Base-by-base conservation (phyloP, 1,284 basidiomycete genomes). In the Pterulicium gracile region DNA sequence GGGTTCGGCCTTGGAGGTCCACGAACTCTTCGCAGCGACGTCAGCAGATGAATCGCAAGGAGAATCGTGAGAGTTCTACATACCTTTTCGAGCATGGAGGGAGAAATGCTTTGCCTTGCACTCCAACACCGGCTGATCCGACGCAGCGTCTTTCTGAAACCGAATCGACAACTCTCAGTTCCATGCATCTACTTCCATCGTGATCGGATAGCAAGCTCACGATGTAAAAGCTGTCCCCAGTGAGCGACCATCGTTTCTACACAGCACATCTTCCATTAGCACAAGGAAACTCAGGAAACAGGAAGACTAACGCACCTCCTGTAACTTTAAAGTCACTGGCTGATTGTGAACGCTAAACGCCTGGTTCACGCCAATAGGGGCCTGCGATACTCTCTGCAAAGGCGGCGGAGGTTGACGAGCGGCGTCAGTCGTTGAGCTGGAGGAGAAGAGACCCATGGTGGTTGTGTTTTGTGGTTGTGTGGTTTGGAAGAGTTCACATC, bases 1-100 rank as follows among this genome's bases (percentile, higher is more conserved):
- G 45, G 19, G 41, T 24, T 20, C 44, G 45, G 32, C 50, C 50
- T 17, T 42, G 39, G 13, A 41, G 18, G 34, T 51, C 50, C 13
- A 12, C 7, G 34, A 50, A 50, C 34, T 47, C 49, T 50, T 10
- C 27, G 27, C 7, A 10, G n/a, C n/a, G n/a, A n/a, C n/a, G n/a
- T n/a, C n/a, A n/a, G n/a, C n/a, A n/a, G n/a, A n/a, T n/a, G n/a
- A n/a, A n/a, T n/a, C n/a, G n/a, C n/a, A n/a, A n/a, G n/a, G n/a
- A n/a, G n/a, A n/a, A n/a, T n/a, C n/a, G n/a, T n/a, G n/a, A n/a
- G n/a, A n/a, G n/a, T n/a, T n/a, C n/a, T n/a, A n/a, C n/a, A n/a
- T n/a, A 32, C 27, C 27, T 32, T 32, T 32, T n/a, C 27, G 27
- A 10, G 7, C n/a, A 32, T 32, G 27, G n/a, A 32, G 27, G 10